These are phyloP conservation scores for Globisporangium middletonii DNA, from an alignment of 352 stramenopile species.

Conservation along the genomic window DNA sequence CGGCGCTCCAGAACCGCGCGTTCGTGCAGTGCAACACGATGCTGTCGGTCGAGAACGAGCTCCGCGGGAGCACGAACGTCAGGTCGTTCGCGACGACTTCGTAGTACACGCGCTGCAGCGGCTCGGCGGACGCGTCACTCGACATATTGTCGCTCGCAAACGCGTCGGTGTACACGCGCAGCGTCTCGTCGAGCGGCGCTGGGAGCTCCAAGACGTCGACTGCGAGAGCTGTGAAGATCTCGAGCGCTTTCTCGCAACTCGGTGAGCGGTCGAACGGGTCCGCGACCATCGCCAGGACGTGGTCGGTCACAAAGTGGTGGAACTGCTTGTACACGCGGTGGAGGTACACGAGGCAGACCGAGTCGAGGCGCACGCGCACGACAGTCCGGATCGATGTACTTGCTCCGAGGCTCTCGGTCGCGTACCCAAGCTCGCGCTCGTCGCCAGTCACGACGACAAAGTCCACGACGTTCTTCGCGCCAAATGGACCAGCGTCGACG, in stretches of 20 bases:
- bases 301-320: slow-evolving; percentile 64
- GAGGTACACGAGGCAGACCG: slow-evolving; percentile 75
- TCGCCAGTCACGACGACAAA: slow-evolving; percentile 29
- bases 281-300: slow-evolving; percentile 26
- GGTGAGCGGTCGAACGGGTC: slow-evolving; percentile 24
- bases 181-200: slow-evolving; percentile 25
- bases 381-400: slow-evolving; percentile 15
- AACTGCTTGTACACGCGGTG: slow-evolving; percentile 87
- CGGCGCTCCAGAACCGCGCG: slow-evolving; percentile 65
- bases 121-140: background rate
- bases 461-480: slow-evolving; percentile 64
- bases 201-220: slow-evolving; percentile 32
- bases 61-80: slow-evolving; percentile 69
- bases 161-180: slow-evolving; percentile 28
- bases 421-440: slow-evolving; percentile 2
- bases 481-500: slow-evolving; percentile 37
- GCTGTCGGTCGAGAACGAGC: slow-evolving; percentile 66
- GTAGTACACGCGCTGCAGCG: slow-evolving; percentile 21
- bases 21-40: slow-evolving; percentile 76
- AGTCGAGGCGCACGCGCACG: slow-evolving; percentile 62
- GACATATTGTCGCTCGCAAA: slow-evolving; percentile 11
- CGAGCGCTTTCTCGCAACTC: slow-evolving; percentile 22
- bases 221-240: slow-evolving; percentile 27
- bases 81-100: slow-evolving; percentile 82
- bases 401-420: slow-evolving; percentile 2